These are phyloP conservation scores for Flaveria ramosissima DNA, from an alignment of 129 eudicot genomes.

Conservation along the genomic window DNA sequence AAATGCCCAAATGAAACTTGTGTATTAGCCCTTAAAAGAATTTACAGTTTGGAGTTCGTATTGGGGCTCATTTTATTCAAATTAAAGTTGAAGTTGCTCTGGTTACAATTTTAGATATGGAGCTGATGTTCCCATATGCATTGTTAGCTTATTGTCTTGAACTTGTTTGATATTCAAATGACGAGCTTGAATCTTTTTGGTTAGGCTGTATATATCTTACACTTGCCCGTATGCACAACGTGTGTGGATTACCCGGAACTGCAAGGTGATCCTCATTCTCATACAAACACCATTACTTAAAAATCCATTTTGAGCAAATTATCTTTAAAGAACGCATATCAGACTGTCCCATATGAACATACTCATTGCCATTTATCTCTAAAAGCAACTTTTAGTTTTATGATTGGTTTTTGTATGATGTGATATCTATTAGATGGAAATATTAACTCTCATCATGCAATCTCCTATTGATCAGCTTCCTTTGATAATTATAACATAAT, in stretches of 20 bases:
- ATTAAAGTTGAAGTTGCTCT: background rate
- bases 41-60: background rate
- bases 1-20: constrained; percentile 24
- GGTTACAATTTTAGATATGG: background rate
- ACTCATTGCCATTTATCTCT: constrained; percentile 2
- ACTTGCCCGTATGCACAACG: constrained; percentile 92
- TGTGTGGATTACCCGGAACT: constrained; percentile 80
- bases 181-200: constrained; percentile 7
- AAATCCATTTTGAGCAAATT: background rate
- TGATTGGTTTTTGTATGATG: background rate
- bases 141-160: constrained; percentile 14
- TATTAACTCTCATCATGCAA: constrained; percentile 25
- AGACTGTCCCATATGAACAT: background rate
- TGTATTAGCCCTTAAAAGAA: background rate
- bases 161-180: background rate
- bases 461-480: constrained; percentile 18
- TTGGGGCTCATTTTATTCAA: background rate
- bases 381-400: background rate
- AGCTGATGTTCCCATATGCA: background rate
- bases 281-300: background rate
- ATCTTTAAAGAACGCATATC: background rate
- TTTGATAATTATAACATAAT: background rate
- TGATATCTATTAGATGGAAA: background rate
- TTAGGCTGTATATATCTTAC: constrained; percentile 80
- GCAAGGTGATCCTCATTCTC: constrained; percentile 55